Conservation (phyloP, 1,284 basidiomycete species). For the Kwoniella shivajii region DNA sequence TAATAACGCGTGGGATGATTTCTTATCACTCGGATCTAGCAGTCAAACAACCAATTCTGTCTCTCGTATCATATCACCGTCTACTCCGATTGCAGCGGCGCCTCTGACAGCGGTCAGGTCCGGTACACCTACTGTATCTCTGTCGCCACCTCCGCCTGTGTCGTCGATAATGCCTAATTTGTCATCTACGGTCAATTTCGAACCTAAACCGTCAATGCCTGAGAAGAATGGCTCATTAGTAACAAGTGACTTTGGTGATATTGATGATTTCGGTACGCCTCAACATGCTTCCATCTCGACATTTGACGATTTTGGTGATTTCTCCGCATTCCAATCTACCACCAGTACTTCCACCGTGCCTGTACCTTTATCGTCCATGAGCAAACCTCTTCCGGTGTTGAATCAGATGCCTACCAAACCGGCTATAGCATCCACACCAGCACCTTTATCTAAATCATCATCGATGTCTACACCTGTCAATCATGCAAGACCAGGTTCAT, state of each 20-base stretch:
- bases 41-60: neutral
- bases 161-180: neutral
- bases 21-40: constrained; percentile 19
- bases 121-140: constrained; percentile 11
- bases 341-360: neutral
- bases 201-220: neutral
- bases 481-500: constrained; percentile 8
- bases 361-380: neutral
- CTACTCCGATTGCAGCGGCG: constrained; percentile 1
- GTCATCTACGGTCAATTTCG: too few species aligned
- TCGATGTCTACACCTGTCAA: constrained; percentile 7
- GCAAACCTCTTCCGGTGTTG: neutral
- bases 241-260: neutral
- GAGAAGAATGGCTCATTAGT: neutral
- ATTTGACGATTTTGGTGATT: constrained; percentile 39
- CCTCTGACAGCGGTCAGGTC: constrained; percentile 5
- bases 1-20: constrained; percentile 33
- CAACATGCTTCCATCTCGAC: constrained; percentile 12
- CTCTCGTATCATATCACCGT: neutral
- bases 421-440: neutral
- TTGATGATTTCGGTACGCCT: constrained; percentile 16
- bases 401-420: neutral
- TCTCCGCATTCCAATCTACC: constrained; percentile 25
- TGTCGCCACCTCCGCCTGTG: constrained; percentile 15
- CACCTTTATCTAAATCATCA: constrained; percentile 3